Evolutionary conservation across 495 filamentous ascomycete genomes (phyloP).

Genomic region (Clohesyomyces aquaticus): DNA sequence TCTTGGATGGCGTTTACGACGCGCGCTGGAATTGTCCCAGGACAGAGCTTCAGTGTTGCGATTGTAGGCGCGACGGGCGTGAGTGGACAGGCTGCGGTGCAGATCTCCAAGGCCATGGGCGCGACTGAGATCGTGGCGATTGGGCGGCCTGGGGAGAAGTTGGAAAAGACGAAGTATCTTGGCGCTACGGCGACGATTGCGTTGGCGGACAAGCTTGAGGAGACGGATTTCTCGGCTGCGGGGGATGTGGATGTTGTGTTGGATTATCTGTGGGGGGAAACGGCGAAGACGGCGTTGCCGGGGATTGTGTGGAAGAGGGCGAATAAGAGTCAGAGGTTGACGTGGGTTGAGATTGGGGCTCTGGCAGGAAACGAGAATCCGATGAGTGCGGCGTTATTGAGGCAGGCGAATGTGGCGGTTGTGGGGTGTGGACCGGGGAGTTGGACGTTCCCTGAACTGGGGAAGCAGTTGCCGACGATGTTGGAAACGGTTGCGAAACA

Average conservation of each 20-base stretch:
- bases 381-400: slow-evolving; percentile 34
- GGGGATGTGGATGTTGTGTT: slow-evolving; percentile 44
- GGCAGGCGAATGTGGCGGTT: slow-evolving; percentile 40
- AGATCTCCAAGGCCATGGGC: slow-evolving; percentile 47
- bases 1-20: slow-evolving; percentile 50
- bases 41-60: slow-evolving; percentile 47
- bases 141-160: slow-evolving; percentile 44
- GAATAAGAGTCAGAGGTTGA: slow-evolving; percentile 21
- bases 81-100: slow-evolving; percentile 49
- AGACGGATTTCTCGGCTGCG: slow-evolving; percentile 50
- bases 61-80: slow-evolving; percentile 53
- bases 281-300: slow-evolving; percentile 21
- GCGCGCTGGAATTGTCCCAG: slow-evolving; percentile 43
- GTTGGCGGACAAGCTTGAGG: slow-evolving; percentile 43
- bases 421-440: slow-evolving; percentile 41
- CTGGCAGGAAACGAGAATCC: slow-evolving; percentile 23
- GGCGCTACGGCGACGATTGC: slow-evolving; percentile 50
- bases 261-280: slow-evolving; percentile 43
- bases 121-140: slow-evolving; percentile 51
- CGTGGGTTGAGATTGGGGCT: slow-evolving; percentile 42
- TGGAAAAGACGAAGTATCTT: slow-evolving; percentile 43
- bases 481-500: slow-evolving; percentile 31
- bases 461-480: slow-evolving; percentile 34
- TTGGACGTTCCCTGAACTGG: slow-evolving; percentile 39
- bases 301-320: slow-evolving; percentile 22